Evolutionary conservation across 1,139 yeast genomes (phyloP).

Genomic region (Magnusiomyces tetraspermus): DNA sequence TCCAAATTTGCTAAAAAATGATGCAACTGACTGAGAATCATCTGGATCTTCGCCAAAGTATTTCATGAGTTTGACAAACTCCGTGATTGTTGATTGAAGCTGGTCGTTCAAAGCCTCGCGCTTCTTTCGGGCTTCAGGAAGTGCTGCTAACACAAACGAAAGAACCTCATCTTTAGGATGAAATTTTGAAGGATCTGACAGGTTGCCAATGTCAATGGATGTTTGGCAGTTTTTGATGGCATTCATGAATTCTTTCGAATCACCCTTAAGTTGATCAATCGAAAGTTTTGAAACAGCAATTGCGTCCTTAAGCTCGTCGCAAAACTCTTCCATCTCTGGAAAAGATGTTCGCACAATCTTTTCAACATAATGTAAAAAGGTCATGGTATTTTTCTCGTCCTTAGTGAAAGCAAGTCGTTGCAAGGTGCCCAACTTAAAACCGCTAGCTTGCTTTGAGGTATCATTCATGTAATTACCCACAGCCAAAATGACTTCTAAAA

Average conservation of each 20-base stretch:
- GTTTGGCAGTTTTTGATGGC: conserved; percentile 45
- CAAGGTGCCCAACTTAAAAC: conserved; percentile 74
- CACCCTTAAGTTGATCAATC: conserved; percentile 65
- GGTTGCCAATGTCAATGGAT: conserved; percentile 59
- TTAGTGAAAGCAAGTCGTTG: conserved; percentile 80
- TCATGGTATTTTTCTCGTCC: conserved; percentile 67
- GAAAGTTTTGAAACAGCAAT: conserved; percentile 56
- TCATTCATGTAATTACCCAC: conserved; percentile 95
- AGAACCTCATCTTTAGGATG: conserved; percentile 75
- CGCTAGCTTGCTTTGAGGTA: conserved; percentile 64
- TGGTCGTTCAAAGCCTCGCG: conserved; percentile 48
- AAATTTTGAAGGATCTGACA: conserved; percentile 55
- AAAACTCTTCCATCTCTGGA: conserved; percentile 68
- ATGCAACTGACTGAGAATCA: conserved; percentile 51
- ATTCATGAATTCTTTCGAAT: conserved; percentile 54
- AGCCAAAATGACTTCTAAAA: conserved; percentile 67
- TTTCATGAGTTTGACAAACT: conserved; percentile 54
- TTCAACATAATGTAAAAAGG: conserved; percentile 82
- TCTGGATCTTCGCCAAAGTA: conserved; percentile 74
- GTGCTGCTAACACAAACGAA: conserved; percentile 43
- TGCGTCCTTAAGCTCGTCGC: conserved; percentile 63
- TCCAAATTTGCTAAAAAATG: conserved; percentile 66
- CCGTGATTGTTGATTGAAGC: conserved; percentile 44
- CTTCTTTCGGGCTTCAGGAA: conserved; percentile 53
- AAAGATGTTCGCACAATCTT: conserved; percentile 64